Percentiles rank a stretch among this genome's conserved stretches.
phyloP scores from a whole-genome alignment of 208 protist genomes.

The Trypanosoma rangeli region DNA sequence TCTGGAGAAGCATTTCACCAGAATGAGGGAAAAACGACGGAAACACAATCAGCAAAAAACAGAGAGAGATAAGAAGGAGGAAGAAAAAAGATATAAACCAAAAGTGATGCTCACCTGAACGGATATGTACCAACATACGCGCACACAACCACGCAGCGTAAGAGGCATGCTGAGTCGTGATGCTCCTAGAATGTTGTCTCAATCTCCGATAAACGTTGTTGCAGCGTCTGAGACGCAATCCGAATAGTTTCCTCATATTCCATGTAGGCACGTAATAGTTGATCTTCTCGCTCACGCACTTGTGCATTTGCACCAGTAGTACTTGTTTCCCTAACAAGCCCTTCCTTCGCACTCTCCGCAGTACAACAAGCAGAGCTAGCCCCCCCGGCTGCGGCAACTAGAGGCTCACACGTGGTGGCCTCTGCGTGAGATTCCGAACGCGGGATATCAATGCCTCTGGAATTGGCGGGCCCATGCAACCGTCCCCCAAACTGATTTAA shows the following conservation, averaged over 20 bases:
- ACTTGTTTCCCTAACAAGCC: not conserved
- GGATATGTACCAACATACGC: no score
- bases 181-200: conserved; percentile 6
- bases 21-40: no score
- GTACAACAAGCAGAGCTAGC: not conserved
- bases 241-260: conserved; percentile 16
- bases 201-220: conserved; percentile 9
- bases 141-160: no score
- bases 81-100: no score
- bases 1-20: no score
- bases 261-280: conserved; percentile 16
- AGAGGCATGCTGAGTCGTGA: no score
- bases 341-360: not conserved
- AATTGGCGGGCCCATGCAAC: not conserved
- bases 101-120: no score
- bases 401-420: not conserved
- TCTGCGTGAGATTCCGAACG: not conserved
- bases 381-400: not conserved
- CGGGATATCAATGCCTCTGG: not conserved
- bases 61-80: no score
- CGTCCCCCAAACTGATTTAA: not conserved
- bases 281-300: not conserved
- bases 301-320: not conserved
- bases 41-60: no score
- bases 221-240: conserved; percentile 7